Evolutionary conservation across 148 eudicot genomes (phyloP), one percentile per base, ranked within the genome.

Genomic region (Chenopodium album): DNA sequence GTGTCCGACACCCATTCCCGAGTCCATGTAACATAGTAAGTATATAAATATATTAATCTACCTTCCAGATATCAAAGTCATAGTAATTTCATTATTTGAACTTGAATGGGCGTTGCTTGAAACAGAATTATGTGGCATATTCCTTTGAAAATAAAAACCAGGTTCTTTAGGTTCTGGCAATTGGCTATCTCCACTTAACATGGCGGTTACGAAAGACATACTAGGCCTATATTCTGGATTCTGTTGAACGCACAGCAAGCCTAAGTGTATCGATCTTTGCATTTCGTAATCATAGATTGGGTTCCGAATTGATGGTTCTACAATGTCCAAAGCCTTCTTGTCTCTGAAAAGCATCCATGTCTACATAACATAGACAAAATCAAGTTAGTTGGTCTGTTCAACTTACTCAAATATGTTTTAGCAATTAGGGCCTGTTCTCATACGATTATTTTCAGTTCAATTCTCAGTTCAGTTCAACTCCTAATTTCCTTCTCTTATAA

Each of bases 191-290:
- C 79, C 79, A 16, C 32, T 67, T 68, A 84, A 63, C 86, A 84
- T 84, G n/a, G 75, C 75, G 50, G 78, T 79, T 1, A 84, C 82
- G 1, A 37, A 22, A 16, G 72, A 73, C 77, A 82, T 77, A 60
- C 54, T 78, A 70, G 81, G 85, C 73, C 85, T 59, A 34, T 84
- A 80, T 34, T 84, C 86, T 67, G 82, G 82, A 66, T 74, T 60
- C 52, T 84, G 82, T 67, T 84, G 82, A 50, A 84, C 86, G 75
- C 86, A 79, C 69, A 79, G 62, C 73, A 84, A 72, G 5, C 82
- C 83, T 4, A 84, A 28, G 31, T 75, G 79, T 26, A 81, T 23
- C 14, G 17, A 20, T 34, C 77, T 34, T 34, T 47, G 60, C 44
- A 66, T 77, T 76, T 81, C 32, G n/a, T 52, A 28, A 4, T 65